Evolutionary conservation across 225 moss, liverwort and hornwort genomes (phyloP).

Genomic region (Polytrichum formosum): DNA sequence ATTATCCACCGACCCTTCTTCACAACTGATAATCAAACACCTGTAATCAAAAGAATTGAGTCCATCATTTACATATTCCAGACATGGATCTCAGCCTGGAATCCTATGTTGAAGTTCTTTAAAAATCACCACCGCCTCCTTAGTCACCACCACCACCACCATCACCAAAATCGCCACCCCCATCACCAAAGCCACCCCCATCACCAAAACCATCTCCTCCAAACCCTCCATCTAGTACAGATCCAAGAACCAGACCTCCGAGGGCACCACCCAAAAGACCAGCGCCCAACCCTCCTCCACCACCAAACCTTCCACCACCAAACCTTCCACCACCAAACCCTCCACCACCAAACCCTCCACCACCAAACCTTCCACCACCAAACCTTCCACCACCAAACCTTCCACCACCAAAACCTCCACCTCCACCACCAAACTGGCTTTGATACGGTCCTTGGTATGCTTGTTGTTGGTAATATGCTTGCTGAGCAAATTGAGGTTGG

Average conservation of each 20-base stretch:
- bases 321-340: not conserved
- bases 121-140: not conserved
- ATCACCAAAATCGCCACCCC: not conserved
- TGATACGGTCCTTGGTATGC: not conserved
- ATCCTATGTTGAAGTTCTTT: too few species aligned
- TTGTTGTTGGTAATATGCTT: constrained; percentile 3
- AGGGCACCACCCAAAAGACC: constrained; percentile 6
- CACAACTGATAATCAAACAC: too few species aligned
- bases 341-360: not conserved
- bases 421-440: not conserved
- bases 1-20: not conserved
- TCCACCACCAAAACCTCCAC: not conserved
- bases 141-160: constrained; percentile 1
- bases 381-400: constrained; percentile 2
- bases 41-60: too few species aligned
- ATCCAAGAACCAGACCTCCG: constrained; percentile 1
- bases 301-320: not conserved
- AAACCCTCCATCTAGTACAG: not conserved
- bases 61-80: too few species aligned
- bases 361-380: too few species aligned
- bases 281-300: constrained; percentile 3
- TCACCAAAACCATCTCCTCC: not conserved
- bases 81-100: too few species aligned
- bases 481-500: not conserved
- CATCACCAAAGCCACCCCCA: not conserved